Percentiles rank a stretch among this genome's conserved stretches.
Evolutionary conservation across 139 green algal genomes (phyloP).

Genomic region (Gonium pectorale): DNA sequence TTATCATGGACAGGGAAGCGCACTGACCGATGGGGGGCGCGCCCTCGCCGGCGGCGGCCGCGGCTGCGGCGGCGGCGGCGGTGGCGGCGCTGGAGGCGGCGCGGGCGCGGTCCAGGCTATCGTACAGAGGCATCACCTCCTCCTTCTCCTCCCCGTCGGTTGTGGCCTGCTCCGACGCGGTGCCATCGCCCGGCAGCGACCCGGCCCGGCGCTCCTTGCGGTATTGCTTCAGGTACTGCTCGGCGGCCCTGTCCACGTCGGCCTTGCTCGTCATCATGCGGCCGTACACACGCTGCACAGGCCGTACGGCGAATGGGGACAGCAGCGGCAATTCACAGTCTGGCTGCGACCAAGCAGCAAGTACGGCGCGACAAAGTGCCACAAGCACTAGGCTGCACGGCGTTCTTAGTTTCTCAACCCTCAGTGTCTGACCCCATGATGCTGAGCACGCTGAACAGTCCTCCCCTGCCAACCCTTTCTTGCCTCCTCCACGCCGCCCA

Average conservation of each 20-base stretch:
- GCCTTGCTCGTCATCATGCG: conserved; percentile 50
- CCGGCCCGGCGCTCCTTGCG: too few relatives aligned
- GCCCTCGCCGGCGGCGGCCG: background rate
- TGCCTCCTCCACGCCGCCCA: too few relatives aligned
- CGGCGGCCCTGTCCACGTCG: conserved; percentile 52
- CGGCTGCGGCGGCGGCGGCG: background rate
- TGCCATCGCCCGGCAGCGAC: background rate
- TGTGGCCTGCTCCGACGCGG: background rate
- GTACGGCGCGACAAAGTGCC: too few relatives aligned
- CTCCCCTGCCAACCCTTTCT: too few relatives aligned
- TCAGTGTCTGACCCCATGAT: too few relatives aligned
- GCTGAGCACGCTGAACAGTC: too few relatives aligned
- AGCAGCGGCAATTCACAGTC: too few relatives aligned
- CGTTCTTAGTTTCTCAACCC: too few relatives aligned
- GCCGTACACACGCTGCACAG: conserved; percentile 57
- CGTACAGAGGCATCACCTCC: background rate
- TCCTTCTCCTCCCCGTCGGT: too few relatives aligned
- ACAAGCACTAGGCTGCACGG: too few relatives aligned
- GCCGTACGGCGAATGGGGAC: too few relatives aligned
- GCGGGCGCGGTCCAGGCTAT: background rate
- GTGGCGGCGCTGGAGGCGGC: background rate
- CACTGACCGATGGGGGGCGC: background rate
- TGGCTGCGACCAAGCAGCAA: too few relatives aligned
- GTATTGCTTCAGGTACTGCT: conserved; percentile 52
- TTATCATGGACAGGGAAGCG: background rate